Conservation (phyloP, 2,329 filamentous ascomycete genomes). For the Blastomyces emzantsi region DNA sequence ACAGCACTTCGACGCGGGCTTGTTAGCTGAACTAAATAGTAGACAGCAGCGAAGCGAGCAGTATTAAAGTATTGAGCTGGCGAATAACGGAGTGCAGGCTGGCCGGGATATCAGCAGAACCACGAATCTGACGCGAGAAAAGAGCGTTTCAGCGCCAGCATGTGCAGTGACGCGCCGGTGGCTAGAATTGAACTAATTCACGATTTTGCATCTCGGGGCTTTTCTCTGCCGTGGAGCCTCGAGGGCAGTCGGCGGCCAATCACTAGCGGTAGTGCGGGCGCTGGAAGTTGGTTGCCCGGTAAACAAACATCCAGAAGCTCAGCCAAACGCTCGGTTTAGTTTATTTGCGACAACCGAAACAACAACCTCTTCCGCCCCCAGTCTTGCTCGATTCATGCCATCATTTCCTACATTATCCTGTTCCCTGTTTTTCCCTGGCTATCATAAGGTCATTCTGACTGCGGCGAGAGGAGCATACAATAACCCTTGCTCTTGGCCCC, state of each 20-base stretch:
- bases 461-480: neutral
- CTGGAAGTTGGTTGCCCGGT: conserved; percentile 13
- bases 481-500: neutral
- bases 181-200: neutral
- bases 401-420: neutral
- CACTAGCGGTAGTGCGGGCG: neutral
- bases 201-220: neutral
- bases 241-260: neutral
- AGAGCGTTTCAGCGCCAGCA: neutral
- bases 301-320: conserved; percentile 14
- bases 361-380: neutral
- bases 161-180: conserved; percentile 2
- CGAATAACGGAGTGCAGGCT: neutral
- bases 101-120: neutral
- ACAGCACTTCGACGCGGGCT: neutral
- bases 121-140: conserved; percentile 4
- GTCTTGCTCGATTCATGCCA: neutral
- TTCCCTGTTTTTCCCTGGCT: neutral
- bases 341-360: neutral
- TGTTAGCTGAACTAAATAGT: neutral
- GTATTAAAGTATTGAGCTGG: neutral
- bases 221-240: neutral
- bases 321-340: neutral
- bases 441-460: neutral
- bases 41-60: no score